Conservation (phyloP, 116 monocot genomes). For the Iris pallida region DNA sequence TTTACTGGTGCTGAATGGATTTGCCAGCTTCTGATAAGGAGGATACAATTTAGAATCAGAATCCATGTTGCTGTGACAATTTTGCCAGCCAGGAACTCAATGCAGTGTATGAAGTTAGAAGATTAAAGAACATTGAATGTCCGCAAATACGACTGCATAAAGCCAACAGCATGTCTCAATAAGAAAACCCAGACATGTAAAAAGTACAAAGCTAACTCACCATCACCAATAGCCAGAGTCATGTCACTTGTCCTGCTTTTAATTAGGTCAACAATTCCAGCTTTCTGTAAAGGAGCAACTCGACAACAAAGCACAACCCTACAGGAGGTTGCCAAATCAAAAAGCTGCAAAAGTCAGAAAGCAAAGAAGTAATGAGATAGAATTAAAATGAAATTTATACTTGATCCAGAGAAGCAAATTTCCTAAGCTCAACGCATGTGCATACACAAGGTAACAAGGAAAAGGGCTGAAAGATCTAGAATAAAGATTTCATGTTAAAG, state of each 20-base stretch:
- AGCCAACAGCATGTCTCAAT: too few relatives aligned
- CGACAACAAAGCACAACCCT: constrained; percentile 88
- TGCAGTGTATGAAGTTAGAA: too few relatives aligned
- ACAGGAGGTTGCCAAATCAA: constrained; percentile 69
- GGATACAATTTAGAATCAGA: too few relatives aligned
- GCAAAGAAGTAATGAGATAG: background rate
- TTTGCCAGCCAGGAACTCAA: too few relatives aligned
- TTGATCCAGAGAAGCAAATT: background rate
- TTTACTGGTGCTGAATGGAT: too few relatives aligned
- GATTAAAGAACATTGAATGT: too few relatives aligned
- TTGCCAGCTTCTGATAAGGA: too few relatives aligned
- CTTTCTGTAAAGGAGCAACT: constrained; percentile 94
- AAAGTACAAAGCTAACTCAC: constrained; percentile 21
- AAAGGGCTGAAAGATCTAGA: background rate
- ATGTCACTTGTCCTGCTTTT: constrained; percentile 84
- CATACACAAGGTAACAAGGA: background rate
- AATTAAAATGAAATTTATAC: background rate
- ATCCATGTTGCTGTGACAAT: too few relatives aligned
- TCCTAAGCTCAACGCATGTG: background rate
- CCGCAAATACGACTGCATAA: too few relatives aligned
- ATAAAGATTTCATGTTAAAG: background rate
- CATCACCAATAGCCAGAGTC: constrained; percentile 98
- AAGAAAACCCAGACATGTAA: too few relatives aligned
- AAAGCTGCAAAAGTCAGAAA: constrained; percentile 36
- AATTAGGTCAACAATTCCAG: constrained; percentile 92